phyloP scores from a whole-genome alignment of 257 asterid species.

The Verbascum thapsus region DNA sequence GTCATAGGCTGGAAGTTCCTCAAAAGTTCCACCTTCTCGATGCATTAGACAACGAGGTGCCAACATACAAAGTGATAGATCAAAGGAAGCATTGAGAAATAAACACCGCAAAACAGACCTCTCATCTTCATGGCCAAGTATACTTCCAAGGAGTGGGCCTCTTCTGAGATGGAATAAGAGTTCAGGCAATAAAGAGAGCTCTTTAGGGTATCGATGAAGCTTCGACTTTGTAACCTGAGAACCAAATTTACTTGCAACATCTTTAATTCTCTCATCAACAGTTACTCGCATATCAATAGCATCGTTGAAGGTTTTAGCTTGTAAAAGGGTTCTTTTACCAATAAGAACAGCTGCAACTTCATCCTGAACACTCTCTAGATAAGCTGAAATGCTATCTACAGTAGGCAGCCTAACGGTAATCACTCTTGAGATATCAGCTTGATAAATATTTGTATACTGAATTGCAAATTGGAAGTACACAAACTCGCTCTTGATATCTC shows the following conservation, averaged over 20 bases:
- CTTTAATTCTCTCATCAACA: slow-evolving; percentile 88
- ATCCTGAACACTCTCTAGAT: slow-evolving; percentile 86
- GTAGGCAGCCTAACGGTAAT: slow-evolving; percentile 80
- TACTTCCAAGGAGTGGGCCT: slow-evolving; percentile 91
- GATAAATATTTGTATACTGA: slow-evolving; percentile 74
- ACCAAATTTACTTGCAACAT: slow-evolving; percentile 75
- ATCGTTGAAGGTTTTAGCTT: slow-evolving; percentile 62
- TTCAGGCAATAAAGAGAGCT: slow-evolving; percentile 77
- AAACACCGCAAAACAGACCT: slow-evolving; percentile 80
- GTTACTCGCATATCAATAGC: slow-evolving; percentile 74
- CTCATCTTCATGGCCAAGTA: slow-evolving; percentile 91
- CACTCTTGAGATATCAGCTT: slow-evolving; percentile 91
- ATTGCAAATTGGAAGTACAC: slow-evolving; percentile 81
- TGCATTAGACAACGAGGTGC: slow-evolving; percentile 99
- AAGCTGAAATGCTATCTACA: slow-evolving; percentile 78
- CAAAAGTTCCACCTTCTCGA: slow-evolving; percentile 96
- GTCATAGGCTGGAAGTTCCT: slow-evolving; percentile 94
- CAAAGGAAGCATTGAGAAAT: slow-evolving; percentile 88
- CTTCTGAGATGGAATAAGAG: slow-evolving; percentile 84
- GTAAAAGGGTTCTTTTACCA: slow-evolving; percentile 78
- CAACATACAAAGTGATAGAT: slow-evolving; percentile 91
- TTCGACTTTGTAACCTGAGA: slow-evolving; percentile 81
- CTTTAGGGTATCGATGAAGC: slow-evolving; percentile 81
- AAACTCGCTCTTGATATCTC: slow-evolving; percentile 85
- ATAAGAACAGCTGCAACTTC: slow-evolving; percentile 92